Evolutionary conservation across 768 basidiomycete genomes (phyloP).

Genomic region (Xerocomellus amylosporus): DNA sequence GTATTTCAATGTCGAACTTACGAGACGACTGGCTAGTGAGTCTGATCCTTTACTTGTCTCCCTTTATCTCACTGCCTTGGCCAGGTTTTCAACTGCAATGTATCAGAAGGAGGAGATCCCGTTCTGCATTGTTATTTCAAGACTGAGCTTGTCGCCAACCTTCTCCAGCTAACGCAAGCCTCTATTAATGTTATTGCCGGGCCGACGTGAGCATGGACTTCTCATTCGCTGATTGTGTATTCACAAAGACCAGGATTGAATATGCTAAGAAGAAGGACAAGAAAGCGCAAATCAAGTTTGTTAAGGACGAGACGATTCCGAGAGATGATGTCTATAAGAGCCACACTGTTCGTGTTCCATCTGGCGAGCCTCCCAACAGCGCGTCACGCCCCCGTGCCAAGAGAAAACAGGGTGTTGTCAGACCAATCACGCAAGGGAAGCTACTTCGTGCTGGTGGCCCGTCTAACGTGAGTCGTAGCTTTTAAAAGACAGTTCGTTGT

Average conservation of each 20-base stretch:
- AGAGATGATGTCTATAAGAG: slow-evolving; percentile 91
- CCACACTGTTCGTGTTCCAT: slow-evolving; percentile 80
- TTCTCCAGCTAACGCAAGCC: slow-evolving; percentile 78
- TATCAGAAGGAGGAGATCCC: slow-evolving; percentile 92
- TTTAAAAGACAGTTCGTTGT: background rate
- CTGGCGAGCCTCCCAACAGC: slow-evolving; percentile 84
- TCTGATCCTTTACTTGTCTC: background rate
- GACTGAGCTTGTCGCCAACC: slow-evolving; percentile 84
- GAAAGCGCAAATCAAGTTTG: slow-evolving; percentile 77
- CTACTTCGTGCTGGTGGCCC: slow-evolving; percentile 76
- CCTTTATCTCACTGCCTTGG: slow-evolving; percentile 7
- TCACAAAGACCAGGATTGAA: slow-evolving; percentile 57
- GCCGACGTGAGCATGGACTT: slow-evolving; percentile 60
- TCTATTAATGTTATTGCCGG: slow-evolving; percentile 69
- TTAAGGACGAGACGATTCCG: slow-evolving; percentile 82
- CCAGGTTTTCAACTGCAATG: slow-evolving; percentile 73
- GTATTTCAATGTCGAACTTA: slow-evolving; percentile 81
- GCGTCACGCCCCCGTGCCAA: slow-evolving; percentile 80
- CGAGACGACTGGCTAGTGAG: slow-evolving; percentile 94
- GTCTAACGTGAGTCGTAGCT: slow-evolving; percentile 43
- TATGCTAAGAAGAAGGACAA: slow-evolving; percentile 99
- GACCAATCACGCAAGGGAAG: slow-evolving; percentile 84
- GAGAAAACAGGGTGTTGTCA: slow-evolving; percentile 80
- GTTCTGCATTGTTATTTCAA: slow-evolving; percentile 91
- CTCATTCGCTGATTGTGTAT: background rate